These are phyloP conservation scores for Neurospora sp. DNA, from an alignment of 495 filamentous ascomycete species.

Conservation along the genomic window DNA sequence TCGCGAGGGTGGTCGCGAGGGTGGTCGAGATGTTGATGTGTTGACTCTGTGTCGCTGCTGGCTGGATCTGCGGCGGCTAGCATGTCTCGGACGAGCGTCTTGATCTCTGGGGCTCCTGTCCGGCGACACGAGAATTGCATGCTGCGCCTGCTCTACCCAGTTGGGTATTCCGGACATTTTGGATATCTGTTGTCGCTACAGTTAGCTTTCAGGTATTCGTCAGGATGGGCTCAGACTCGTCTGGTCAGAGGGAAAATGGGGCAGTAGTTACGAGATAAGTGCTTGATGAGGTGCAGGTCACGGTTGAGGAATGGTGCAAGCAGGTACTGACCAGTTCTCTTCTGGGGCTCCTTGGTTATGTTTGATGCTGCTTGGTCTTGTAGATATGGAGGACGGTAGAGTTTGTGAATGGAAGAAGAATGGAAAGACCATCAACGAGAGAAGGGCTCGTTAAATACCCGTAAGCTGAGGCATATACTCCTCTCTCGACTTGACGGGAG, in stretches of 20 bases:
- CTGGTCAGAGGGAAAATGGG: not conserved
- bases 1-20: slow-evolving; percentile 8
- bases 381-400: not conserved
- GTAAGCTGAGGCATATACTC: not conserved
- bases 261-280: not conserved
- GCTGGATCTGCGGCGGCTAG: not conserved
- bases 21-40: slow-evolving; percentile 27
- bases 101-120: not conserved
- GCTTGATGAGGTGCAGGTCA: not conserved
- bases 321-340: not conserved
- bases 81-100: not conserved
- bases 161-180: not conserved
- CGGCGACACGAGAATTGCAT: not conserved
- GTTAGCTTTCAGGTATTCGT: not conserved
- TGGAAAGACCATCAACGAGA: not conserved
- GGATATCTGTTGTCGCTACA: not conserved
- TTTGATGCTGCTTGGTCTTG: not conserved
- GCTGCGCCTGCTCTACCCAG: not conserved
- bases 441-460: not conserved
- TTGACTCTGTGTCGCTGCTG: not conserved
- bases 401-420: not conserved
- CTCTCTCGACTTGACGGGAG: not conserved
- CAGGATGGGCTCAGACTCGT: not conserved
- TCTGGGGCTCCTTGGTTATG: not conserved
- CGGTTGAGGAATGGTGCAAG: not conserved